Conservation (phyloP, 352 stramenopile genomes). For the Thalassiosira pacifica region DNA sequence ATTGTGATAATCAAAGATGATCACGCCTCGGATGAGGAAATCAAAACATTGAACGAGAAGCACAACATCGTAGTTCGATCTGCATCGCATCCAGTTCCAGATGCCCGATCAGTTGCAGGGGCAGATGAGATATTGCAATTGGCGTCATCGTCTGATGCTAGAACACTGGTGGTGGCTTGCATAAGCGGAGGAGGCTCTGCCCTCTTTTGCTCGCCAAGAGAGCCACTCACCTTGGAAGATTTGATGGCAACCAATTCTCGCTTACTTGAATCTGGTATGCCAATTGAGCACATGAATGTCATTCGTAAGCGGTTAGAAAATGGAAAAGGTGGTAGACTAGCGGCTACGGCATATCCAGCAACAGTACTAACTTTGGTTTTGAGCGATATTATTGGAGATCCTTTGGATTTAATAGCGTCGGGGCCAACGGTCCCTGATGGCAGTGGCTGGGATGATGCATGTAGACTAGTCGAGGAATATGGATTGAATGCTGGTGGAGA, state of each 20-base stretch:
- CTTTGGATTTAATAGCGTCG: constrained; percentile 85
- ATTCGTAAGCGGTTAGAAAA: constrained; percentile 82
- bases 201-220: constrained; percentile 78
- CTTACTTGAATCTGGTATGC: constrained; percentile 77
- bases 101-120: constrained; percentile 69
- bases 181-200: constrained; percentile 84
- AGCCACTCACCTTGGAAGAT: constrained; percentile 72
- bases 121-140: constrained; percentile 72
- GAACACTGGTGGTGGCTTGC: constrained; percentile 71
- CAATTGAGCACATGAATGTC: constrained; percentile 86
- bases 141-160: constrained; percentile 48
- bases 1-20: constrained; percentile 85
- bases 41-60: constrained; percentile 57
- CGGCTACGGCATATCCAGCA: constrained; percentile 64
- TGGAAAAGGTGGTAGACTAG: constrained; percentile 80
- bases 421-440: constrained; percentile 81
- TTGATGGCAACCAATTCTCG: constrained; percentile 72
- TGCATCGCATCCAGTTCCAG: constrained; percentile 84
- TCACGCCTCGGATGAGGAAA: constrained; percentile 78
- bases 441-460: constrained; percentile 73
- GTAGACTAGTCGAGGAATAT: constrained; percentile 63
- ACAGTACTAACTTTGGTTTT: constrained; percentile 68
- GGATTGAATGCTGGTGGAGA: constrained; percentile 50
- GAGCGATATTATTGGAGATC: constrained; percentile 85
- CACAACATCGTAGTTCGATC: constrained; percentile 66